Conservation (phyloP, 2,329 filamentous ascomycete genomes). For the Dactylellina drechsleri region DNA sequence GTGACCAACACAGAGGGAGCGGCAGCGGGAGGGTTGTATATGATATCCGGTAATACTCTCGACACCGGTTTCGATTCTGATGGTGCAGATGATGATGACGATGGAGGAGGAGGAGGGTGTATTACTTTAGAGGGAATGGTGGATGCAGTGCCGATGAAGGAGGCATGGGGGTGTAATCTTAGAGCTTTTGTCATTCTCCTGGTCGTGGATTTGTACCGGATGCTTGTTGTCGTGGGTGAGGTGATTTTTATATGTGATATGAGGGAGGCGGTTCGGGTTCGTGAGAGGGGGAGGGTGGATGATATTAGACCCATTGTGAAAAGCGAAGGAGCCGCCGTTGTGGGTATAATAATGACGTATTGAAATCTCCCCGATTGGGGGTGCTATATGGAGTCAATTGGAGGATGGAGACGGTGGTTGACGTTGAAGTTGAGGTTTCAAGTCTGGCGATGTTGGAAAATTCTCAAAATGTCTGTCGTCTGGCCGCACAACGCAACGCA, state of each 20-base stretch:
- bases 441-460: conserved; percentile 24
- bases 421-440: background rate
- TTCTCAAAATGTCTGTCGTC: conserved; percentile 12
- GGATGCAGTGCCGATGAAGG: conserved; percentile 61
- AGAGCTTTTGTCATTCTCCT: conserved; percentile 66
- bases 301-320: conserved; percentile 29
- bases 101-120: conserved; percentile 58
- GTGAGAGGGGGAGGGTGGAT: conserved; percentile 17
- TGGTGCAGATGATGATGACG: conserved; percentile 43
- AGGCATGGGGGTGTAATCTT: conserved; percentile 67
- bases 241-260: background rate
- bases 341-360: background rate
- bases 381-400: background rate
- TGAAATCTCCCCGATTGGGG: background rate
- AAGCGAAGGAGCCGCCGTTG: conserved; percentile 30
- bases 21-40: conserved; percentile 74
- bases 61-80: conserved; percentile 25
- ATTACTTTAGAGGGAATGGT: conserved; percentile 53
- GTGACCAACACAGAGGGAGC: conserved; percentile 73
- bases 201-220: conserved; percentile 65
- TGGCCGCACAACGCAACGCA: conserved; percentile 23
- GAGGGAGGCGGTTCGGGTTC: conserved; percentile 5
- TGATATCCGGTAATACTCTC: conserved; percentile 66
- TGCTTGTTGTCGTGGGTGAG: conserved; percentile 4
- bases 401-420: conserved; percentile 9